A percentile compares a stretch with the other conserved stretches of the same genome.
phyloP scores from a whole-genome alignment of 2,329 filamentous ascomycete species.

The Exserohilum turcica region DNA sequence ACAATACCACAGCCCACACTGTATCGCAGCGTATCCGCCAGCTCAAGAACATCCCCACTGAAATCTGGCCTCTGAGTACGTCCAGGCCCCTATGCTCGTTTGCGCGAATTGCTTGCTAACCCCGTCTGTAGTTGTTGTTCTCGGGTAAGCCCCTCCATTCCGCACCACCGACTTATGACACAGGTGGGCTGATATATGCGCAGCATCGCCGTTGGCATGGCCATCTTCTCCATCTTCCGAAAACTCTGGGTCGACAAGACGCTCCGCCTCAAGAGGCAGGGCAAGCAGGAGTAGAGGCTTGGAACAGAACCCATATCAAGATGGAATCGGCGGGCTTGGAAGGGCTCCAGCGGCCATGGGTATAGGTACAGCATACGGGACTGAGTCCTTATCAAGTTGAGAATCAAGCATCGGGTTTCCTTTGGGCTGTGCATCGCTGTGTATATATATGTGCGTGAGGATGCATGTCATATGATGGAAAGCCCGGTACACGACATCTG shows the following conservation, averaged over 20 bases:
- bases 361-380: constrained; percentile 28
- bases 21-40: constrained; percentile 92
- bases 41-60: constrained; percentile 86
- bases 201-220: constrained; percentile 73
- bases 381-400: constrained; percentile 18
- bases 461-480: background rate
- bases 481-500: background rate
- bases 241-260: constrained; percentile 92
- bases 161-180: background rate
- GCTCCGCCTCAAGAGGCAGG: constrained; percentile 79
- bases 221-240: constrained; percentile 77
- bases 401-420: constrained; percentile 33
- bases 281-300: constrained; percentile 40
- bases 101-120: constrained; percentile 21
- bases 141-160: constrained; percentile 65
- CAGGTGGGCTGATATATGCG: constrained; percentile 30
- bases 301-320: background rate
- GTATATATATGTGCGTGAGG: background rate
- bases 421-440: constrained; percentile 21
- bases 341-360: constrained; percentile 28
- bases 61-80: constrained; percentile 93
- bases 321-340: constrained; percentile 14
- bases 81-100: constrained; percentile 18
- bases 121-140: constrained; percentile 71
- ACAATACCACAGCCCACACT: constrained; percentile 74